phyloP scores from a whole-genome alignment of 1,284 basidiomycete genomes.

The Cutaneotrichosporon sp. region DNA sequence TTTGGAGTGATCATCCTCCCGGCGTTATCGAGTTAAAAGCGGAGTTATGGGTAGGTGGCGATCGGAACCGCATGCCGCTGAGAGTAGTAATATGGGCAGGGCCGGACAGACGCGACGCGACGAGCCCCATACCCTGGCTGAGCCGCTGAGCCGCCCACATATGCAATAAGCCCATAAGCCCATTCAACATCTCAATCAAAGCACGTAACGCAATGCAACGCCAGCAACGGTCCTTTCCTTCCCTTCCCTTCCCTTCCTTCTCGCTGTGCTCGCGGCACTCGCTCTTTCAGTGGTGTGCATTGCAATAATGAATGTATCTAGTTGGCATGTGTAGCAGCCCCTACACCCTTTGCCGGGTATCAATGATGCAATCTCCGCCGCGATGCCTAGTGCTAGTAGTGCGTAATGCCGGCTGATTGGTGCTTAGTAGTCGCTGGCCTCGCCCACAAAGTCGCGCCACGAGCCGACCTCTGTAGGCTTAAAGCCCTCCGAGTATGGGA shows the following conservation, averaged over 20 bases:
- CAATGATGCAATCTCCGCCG: not conserved
- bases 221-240: no score
- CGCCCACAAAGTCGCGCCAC: conserved; percentile 82
- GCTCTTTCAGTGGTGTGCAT: conserved; percentile 20
- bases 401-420: no score
- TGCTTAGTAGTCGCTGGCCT: conserved; percentile 31
- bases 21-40: not conserved
- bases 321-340: conserved; percentile 10
- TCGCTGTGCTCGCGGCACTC: not conserved
- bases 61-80: not conserved
- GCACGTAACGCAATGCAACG: no score
- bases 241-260: no score
- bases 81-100: no score
- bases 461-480: conserved; percentile 92
- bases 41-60: not conserved
- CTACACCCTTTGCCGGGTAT: conserved; percentile 16
- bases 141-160: no score
- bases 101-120: no score
- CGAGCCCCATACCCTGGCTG: no score
- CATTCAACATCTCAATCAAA: no score
- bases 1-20: not conserved
- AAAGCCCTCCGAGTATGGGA: conserved; percentile 79
- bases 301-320: conserved; percentile 19
- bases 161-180: no score
- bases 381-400: not conserved